Conservation (phyloP, 1,284 basidiomycete genomes). For the Puccinia polysora region DNA sequence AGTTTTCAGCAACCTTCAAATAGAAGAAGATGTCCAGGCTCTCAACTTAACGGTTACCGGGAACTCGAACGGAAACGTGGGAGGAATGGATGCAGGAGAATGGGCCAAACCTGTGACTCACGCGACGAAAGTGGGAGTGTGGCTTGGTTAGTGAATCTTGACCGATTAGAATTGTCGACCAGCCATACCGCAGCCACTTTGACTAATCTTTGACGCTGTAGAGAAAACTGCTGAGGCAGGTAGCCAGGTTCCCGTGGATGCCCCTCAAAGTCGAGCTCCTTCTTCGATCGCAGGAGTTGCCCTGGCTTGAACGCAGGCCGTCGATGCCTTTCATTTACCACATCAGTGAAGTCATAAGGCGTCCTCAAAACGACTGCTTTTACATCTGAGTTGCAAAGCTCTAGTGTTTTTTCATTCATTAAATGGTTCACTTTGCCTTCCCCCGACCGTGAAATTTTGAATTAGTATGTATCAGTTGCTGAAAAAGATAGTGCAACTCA, state of each 20-base stretch:
- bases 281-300: conserved; percentile 9
- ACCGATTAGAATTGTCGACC: too few species aligned
- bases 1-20: conserved; percentile 40
- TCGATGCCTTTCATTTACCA: background rate
- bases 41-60: background rate
- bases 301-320: background rate
- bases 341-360: background rate
- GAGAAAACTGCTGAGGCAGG: conserved; percentile 26
- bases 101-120: conserved; percentile 28
- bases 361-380: too few species aligned
- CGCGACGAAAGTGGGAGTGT: conserved; percentile 29
- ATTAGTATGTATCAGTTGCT: too few species aligned
- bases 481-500: too few species aligned
- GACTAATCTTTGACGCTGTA: background rate
- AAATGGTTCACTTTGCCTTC: too few species aligned
- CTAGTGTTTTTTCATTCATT: too few species aligned
- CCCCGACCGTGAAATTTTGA: too few species aligned
- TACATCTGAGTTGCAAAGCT: too few species aligned
- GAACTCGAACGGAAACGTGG: background rate
- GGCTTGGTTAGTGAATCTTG: conserved; percentile 42
- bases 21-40: conserved; percentile 12
- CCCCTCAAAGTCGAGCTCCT: conserved; percentile 26
- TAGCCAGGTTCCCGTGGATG: conserved; percentile 33
- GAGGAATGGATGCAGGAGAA: conserved; percentile 26
- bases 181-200: background rate